These are phyloP conservation scores for Metarhizium brunneum DNA, from an alignment of 2,329 filamentous ascomycete genomes.

Conservation along the genomic window DNA sequence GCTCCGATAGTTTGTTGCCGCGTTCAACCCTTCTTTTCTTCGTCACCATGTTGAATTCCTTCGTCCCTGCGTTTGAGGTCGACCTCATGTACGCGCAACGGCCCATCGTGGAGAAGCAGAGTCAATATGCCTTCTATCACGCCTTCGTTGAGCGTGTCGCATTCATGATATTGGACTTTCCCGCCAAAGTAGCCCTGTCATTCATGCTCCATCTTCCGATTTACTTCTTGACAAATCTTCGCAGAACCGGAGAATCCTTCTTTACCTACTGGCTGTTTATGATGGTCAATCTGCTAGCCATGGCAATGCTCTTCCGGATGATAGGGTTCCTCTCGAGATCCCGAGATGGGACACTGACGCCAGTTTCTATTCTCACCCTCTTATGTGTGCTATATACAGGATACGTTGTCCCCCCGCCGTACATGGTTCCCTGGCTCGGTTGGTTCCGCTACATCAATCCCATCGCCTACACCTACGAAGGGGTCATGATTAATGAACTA, in stretches of 20 bases:
- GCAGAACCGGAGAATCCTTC: slow-evolving; percentile 61
- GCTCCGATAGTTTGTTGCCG: slow-evolving; percentile 63
- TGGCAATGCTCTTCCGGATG: slow-evolving; percentile 79
- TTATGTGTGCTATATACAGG: slow-evolving; percentile 61
- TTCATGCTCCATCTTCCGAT: slow-evolving; percentile 65
- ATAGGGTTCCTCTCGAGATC: slow-evolving; percentile 69
- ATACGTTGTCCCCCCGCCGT: slow-evolving; percentile 52
- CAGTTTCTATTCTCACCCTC: slow-evolving; percentile 50
- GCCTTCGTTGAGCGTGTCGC: slow-evolving; percentile 76
- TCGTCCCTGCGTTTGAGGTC: slow-evolving; percentile 67
- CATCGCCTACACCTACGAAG: slow-evolving; percentile 70
- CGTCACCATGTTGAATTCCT: slow-evolving; percentile 75
- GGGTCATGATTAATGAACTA: slow-evolving; percentile 77
- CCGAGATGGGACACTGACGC: slow-evolving; percentile 52
- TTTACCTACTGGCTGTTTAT: slow-evolving; percentile 61
- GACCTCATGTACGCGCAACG: slow-evolving; percentile 73
- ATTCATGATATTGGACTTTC: slow-evolving; percentile 78
- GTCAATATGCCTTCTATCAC: slow-evolving; percentile 81
- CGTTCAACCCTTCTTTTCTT: slow-evolving; percentile 78
- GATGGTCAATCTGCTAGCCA: slow-evolving; percentile 63
- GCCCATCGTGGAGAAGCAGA: slow-evolving; percentile 84
- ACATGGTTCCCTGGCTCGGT: slow-evolving; percentile 71
- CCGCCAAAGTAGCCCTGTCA: slow-evolving; percentile 60
- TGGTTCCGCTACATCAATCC: slow-evolving; percentile 80
- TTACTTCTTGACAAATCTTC: slow-evolving; percentile 80